A percentile compares a stretch with the other conserved stretches of the same genome.
phyloP scores from a whole-genome alignment of 73 alveolate genomes.

The Paraurostyla sp. region DNA sequence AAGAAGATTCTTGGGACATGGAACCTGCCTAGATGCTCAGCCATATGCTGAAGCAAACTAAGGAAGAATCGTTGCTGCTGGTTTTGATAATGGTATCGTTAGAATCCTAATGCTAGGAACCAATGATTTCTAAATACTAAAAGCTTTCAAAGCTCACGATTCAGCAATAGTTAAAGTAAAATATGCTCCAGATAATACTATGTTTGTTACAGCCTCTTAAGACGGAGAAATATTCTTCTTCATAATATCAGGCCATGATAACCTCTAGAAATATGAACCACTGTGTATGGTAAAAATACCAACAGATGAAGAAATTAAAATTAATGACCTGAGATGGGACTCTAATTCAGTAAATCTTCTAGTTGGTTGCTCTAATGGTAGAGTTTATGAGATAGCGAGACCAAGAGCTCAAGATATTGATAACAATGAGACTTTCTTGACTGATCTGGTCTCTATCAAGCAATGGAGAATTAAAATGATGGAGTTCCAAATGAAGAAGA shows the following conservation, averaged over 20 bases:
- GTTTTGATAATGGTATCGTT: slow-evolving; percentile 87
- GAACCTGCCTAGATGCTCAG: slow-evolving; percentile 86
- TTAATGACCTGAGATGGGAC: slow-evolving; percentile 83
- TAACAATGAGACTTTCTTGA: slow-evolving; percentile 78
- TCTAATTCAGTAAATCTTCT: slow-evolving; percentile 69
- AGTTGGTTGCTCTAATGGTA: slow-evolving; percentile 81
- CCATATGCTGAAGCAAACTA: slow-evolving; percentile 80
- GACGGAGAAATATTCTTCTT: slow-evolving; percentile 88
- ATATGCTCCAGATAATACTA: slow-evolving; percentile 74
- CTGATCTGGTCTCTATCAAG: slow-evolving; percentile 59
- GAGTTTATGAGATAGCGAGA: slow-evolving; percentile 75
- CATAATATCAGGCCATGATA: slow-evolving; percentile 62
- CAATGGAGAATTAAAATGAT: slow-evolving; percentile 85
- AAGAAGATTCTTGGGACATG: slow-evolving; percentile 79
- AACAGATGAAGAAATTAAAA: slow-evolving; percentile 16
- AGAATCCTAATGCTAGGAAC: slow-evolving; percentile 77
- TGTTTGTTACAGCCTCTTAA: slow-evolving; percentile 77
- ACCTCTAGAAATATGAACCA: slow-evolving; percentile 75
- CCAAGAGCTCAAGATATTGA: slow-evolving; percentile 78
- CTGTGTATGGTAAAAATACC: slow-evolving; percentile 79
- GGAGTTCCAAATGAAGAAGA: slow-evolving; percentile 91
- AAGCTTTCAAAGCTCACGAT: slow-evolving; percentile 87
- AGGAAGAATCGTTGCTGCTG: slow-evolving; percentile 89
- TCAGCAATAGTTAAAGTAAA: slow-evolving; percentile 75
- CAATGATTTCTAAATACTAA: slow-evolving; percentile 68